A percentile compares a stretch with the other conserved stretches of the same genome.
Conservation (phyloP, 2,329 filamentous ascomycete genomes). For the Alternaria brassicicola region DNA sequence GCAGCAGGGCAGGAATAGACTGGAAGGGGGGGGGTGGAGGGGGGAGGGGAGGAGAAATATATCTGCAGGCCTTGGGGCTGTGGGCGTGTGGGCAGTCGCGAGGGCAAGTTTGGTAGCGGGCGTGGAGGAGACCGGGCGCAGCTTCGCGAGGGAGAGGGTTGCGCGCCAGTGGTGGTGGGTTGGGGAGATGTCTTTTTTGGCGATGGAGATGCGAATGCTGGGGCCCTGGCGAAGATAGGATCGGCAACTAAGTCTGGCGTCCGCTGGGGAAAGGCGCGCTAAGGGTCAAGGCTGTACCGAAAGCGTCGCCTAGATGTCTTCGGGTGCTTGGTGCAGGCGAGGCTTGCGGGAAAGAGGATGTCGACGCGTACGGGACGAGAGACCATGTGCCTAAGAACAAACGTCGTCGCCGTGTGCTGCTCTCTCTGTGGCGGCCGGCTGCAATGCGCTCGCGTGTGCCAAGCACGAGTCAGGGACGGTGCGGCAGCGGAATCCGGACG, state of each 20-base stretch:
- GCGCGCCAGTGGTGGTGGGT: conserved; percentile 12
- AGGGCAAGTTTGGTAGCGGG: conserved; percentile 7
- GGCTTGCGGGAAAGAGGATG: background rate
- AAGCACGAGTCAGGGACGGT: conserved; percentile 30
- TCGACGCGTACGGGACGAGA: background rate
- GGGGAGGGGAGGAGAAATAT: conserved; percentile 2
- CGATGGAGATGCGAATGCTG: conserved; percentile 14
- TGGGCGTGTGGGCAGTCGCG: background rate
- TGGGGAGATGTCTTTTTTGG: conserved; percentile 17
- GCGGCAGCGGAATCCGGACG: conserved; percentile 23
- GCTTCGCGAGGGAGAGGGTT: conserved; percentile 3
- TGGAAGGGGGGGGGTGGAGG: background rate
- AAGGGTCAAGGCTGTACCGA: conserved; percentile 10
- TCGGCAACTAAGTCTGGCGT: conserved; percentile 31
- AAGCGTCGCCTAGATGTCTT: conserved; percentile 6
- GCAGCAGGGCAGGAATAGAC: conserved; percentile 6
- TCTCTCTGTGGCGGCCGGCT: conserved; percentile 5
- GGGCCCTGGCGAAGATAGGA: conserved; percentile 22
- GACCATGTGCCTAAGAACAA: conserved; percentile 5
- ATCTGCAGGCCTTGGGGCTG: background rate
- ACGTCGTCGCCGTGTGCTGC: background rate
- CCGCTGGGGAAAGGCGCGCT: conserved; percentile 25
- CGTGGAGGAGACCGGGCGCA: conserved; percentile 3
- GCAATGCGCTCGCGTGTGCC: conserved; percentile 26
- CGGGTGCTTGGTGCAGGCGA: conserved; percentile 7